phyloP scores from a whole-genome alignment of 1,284 basidiomycete genomes.

The Irpex sp. region DNA sequence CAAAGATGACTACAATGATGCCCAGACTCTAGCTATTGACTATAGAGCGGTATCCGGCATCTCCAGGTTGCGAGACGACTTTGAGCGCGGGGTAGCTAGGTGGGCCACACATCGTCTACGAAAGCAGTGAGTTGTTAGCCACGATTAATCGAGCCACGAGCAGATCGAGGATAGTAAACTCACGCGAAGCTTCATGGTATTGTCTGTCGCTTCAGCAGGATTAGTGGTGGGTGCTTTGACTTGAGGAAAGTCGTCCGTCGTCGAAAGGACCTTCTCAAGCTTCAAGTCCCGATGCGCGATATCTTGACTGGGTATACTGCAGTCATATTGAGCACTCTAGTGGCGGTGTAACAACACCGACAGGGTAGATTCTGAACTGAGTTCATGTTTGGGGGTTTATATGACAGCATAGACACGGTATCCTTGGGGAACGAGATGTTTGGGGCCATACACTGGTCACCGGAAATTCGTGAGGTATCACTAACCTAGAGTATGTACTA shows the following conservation, averaged over 20 bases:
- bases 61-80: conserved; percentile 77
- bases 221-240: conserved; percentile 68
- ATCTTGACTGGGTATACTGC: too few relatives aligned
- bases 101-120: conserved; percentile 88
- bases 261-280: too few relatives aligned
- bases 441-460: too few relatives aligned
- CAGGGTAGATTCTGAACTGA: conserved; percentile 8
- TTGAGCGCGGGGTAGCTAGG: conserved; percentile 89
- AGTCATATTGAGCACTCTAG: too few relatives aligned
- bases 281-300: too few relatives aligned
- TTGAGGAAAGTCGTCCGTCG: too few relatives aligned
- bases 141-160: background rate
- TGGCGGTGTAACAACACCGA: too few relatives aligned
- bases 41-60: conserved; percentile 82
- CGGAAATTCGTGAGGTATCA: too few relatives aligned
- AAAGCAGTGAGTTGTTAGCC: background rate
- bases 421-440: too few relatives aligned
- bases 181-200: conserved; percentile 76
- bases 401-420: too few relatives aligned
- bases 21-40: conserved; percentile 96
- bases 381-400: too few relatives aligned
- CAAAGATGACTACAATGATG: conserved; percentile 85
- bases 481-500: too few relatives aligned
- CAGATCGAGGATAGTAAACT: conserved; percentile 39
- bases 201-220: conserved; percentile 89